Evolutionary conservation across 2,329 filamentous ascomycete species (phyloP), one percentile per base, ranked within the genome.

Genomic region (Scleromitrula shiraiana): DNA sequence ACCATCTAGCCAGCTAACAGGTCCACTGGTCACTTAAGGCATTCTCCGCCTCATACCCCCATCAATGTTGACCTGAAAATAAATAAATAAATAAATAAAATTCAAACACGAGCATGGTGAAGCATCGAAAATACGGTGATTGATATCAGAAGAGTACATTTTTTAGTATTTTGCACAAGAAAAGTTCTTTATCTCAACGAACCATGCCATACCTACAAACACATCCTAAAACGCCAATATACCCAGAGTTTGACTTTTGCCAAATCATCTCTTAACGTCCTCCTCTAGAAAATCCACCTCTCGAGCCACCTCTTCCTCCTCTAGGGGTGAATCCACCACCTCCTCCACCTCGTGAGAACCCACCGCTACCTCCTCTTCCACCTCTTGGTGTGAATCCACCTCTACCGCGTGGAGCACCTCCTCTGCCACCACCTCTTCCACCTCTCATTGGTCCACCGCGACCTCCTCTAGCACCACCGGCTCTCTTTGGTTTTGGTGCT

Each of bases 401-500:
- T 56, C 74, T 66, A 38, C 45, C 45, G 64, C 77, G 68, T 37
- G 74, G 71, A 39, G 71, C 71, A 42, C 77, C 76, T n/a, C n/a
- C n/a, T 56, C 77, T 67, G 38, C 63, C 56, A 49, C 68, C 61
- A 46, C 67, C 67, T 51, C 70, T 63, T 42, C 70, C 63, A 42
- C 67, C 59, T 46, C 71, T 66, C 51, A 67, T 65, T 36, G 67
- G 62, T 54, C 64, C 72, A 41, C 72, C 71, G 56, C 70, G 61
- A 24, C 67, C 66, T 50, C 72, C 70, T 56, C 72, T 68, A 41
- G 72, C 76, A 54, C 83, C 84, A 57, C 81, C 83, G 38, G 79
- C 78, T 61, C 79, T 80, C 70, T 85, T 85, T 50, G 82, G 74
- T 71, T 85, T 88, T 64, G 70, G 68, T 53, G 82, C 79, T 63